Base-by-base conservation (phyloP, 2,329 filamentous ascomycete species). In the Rhynchosporium secalis region DNA sequence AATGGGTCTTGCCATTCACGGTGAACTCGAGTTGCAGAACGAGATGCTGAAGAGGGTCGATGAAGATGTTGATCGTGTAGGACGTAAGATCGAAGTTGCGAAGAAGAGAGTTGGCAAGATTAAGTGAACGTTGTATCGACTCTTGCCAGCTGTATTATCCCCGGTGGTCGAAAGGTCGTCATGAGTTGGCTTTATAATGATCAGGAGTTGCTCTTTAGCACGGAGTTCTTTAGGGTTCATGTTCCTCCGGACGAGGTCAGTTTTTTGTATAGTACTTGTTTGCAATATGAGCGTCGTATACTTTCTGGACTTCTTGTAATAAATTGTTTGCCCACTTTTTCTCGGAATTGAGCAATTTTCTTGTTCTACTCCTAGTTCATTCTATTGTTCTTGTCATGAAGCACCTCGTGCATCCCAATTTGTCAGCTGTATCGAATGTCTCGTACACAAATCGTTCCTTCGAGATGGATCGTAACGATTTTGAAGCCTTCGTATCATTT, bases 1-100 rank as follows among this genome's bases (percentile, higher is more conserved):
- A 75, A 90, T 94, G 83, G 90, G 90, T 0, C 78, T 91, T 52
- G 82, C 86, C 61, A 93, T 95, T 71, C 83, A 90, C 66, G 83
- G 87, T 56, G 91, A 94, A 78, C 81, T 93, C 61, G 83, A 86
- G 58, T 76, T 84, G 67, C 90, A 94, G 78, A 89, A 86, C 60
- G 82, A 85, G 73, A 84, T 92, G 83, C 78, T 95, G 36, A 82
- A 85, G 12, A 75, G 85, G 67, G 73, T 92, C 65, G 86, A 88
- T 66, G 79, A 86, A 60, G 88, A 92, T 75, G 82, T 83, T 2
- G 85, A 87, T 65, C 79, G 87, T 5, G 79, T 92, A 15, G 80
- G 82, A 48, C 81, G 81, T 64, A 94, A 94, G 81, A 76, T 93
- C 61, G 80, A 82, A 65, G 84, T 93, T 64, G 90, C 87, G n/a